Evolutionary conservation across 106 monocot species (phyloP).

Genomic region (Apostasia ramifera): DNA sequence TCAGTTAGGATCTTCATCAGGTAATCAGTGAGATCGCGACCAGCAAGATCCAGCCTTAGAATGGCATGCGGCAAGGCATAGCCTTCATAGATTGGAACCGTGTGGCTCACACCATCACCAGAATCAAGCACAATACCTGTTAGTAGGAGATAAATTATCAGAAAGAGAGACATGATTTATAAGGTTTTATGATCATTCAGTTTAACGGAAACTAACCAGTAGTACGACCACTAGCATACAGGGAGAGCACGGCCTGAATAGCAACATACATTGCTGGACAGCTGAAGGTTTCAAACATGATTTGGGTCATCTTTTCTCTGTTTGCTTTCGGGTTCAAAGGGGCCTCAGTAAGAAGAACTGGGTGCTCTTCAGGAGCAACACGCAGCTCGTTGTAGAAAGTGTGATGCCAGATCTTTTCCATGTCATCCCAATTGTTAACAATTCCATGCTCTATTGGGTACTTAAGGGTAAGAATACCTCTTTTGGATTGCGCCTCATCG

Average conservation of each 20-base stretch:
- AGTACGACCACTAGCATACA: constrained; percentile 67
- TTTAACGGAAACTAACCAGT: constrained; percentile 26
- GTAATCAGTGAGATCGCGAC: constrained; percentile 34
- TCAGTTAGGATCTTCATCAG: constrained; percentile 53
- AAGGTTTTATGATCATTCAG: not conserved
- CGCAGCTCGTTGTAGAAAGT: too few relatives aligned
- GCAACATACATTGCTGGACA: constrained; percentile 56
- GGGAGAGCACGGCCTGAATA: constrained; percentile 13
- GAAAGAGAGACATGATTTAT: not conserved
- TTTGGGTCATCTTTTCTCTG: constrained; percentile 32
- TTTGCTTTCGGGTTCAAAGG: constrained; percentile 66
- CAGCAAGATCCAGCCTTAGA: constrained; percentile 40
- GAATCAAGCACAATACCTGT: constrained; percentile 4
- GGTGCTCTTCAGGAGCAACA: constrained; percentile 39
- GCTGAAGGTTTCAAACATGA: constrained; percentile 33
- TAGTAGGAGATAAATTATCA: not conserved
- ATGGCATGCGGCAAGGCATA: constrained; percentile 33
- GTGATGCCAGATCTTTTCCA: too few relatives aligned
- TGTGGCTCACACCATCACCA: constrained; percentile 30
- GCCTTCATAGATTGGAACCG: constrained; percentile 25
- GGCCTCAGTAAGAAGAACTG: constrained; percentile 55
- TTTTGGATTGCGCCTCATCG: constrained; percentile 53
- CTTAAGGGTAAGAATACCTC: constrained; percentile 60
- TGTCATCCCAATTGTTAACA: constrained; percentile 67
- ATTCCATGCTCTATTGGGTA: constrained; percentile 71